Conservation (phyloP, 371 early-diverging fungal genomes). For the Lichtheimia hyalospora region DNA sequence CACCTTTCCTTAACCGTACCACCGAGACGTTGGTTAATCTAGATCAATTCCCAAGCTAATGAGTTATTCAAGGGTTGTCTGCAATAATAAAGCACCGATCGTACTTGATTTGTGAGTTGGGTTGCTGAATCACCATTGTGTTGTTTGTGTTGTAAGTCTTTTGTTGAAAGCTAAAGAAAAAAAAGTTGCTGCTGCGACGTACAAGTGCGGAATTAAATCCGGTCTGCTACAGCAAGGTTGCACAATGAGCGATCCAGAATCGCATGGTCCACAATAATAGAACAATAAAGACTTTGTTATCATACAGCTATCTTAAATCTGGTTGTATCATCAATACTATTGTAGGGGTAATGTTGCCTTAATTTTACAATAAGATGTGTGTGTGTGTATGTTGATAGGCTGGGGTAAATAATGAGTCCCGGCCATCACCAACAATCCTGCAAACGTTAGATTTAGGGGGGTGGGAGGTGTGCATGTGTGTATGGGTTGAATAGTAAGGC, state of each 20-base stretch:
- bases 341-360: too few species aligned
- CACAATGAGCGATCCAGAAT: conserved; percentile 1
- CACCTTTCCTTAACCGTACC: conserved; percentile 95
- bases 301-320: too few species aligned
- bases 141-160: background rate
- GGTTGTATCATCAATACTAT: too few species aligned
- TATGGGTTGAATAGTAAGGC: background rate
- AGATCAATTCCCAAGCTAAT: background rate
- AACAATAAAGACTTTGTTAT: too few species aligned
- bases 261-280: background rate
- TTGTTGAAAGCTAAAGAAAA: background rate
- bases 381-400: too few species aligned
- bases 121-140: conserved; percentile 49
- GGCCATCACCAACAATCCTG: background rate
- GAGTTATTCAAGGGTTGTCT: too few species aligned
- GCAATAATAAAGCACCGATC: background rate
- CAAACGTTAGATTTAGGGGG: background rate
- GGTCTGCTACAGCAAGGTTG: conserved; percentile 1
- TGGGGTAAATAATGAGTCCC: too few species aligned
- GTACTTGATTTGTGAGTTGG: conserved; percentile 59
- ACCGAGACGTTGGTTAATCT: conserved; percentile 94
- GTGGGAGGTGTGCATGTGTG: background rate
- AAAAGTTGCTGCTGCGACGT: background rate
- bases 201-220: too few species aligned
- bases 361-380: too few species aligned